A percentile compares a stretch with the other conserved stretches of the same genome.
These are phyloP conservation scores for Haplosporangium gracile DNA, from an alignment of 192 early-diverging fungal genomes.

Conservation along the genomic window DNA sequence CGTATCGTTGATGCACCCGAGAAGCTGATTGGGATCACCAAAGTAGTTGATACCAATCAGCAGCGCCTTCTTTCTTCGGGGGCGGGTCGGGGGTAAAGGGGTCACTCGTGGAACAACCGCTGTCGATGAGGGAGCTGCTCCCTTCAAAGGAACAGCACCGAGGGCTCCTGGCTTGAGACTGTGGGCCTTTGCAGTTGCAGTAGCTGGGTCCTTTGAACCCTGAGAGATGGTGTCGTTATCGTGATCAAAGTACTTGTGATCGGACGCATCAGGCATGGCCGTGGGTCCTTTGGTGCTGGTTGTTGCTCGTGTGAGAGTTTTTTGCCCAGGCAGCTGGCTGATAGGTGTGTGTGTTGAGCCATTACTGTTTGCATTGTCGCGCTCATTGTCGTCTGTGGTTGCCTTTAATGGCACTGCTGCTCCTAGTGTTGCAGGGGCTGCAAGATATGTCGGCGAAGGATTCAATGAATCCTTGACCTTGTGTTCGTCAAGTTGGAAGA, in stretches of 20 bases:
- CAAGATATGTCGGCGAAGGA: background rate
- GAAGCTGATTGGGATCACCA: slow-evolving; percentile 59
- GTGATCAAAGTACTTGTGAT: slow-evolving; percentile 19
- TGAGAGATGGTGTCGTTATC: background rate
- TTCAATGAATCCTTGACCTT: background rate
- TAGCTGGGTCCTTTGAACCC: background rate
- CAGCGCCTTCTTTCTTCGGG: slow-evolving; percentile 60
- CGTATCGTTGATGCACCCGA: slow-evolving; percentile 52
- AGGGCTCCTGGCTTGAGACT: background rate
- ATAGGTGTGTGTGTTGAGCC: slow-evolving; percentile 17
- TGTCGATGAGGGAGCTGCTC: background rate
- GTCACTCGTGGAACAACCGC: slow-evolving; percentile 15
- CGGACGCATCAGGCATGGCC: slow-evolving; percentile 13
- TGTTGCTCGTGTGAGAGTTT: slow-evolving; percentile 33
- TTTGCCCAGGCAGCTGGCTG: slow-evolving; percentile 33
- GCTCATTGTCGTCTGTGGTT: background rate
- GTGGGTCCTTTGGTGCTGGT: slow-evolving; percentile 3
- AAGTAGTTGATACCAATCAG: slow-evolving; percentile 75
- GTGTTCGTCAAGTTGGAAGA: background rate
- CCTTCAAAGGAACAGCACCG: background rate
- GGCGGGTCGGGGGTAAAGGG: slow-evolving; percentile 17
- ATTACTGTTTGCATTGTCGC: background rate
- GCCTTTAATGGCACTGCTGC: background rate
- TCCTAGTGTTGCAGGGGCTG: background rate
- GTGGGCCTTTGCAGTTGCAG: background rate